Evolutionary conservation across 768 basidiomycete species (phyloP), one percentile per base, ranked within the genome.

Genomic region (Boletus sp.): DNA sequence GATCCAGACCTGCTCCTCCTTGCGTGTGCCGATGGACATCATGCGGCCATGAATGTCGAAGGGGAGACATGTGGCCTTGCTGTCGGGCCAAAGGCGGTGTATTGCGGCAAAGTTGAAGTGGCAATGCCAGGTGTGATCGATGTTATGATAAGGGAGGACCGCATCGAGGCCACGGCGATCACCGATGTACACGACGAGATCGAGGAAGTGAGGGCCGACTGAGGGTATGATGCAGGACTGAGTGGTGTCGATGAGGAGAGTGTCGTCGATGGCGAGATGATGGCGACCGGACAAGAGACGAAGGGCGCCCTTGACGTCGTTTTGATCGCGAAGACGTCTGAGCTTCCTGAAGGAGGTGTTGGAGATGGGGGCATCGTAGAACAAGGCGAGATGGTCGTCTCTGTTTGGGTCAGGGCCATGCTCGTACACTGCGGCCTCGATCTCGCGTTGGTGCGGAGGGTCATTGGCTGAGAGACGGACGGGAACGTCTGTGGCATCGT

Each of bases 101-200:
- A 23, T n/a, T 7, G 0, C 4, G 0, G 32, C 1, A 13, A 42
- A 35, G 4, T 27, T 29, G 14, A 54, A 7, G 1, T 3, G 1
- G 7, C 19, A n/a, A 0, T 1, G 4, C 45, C 35, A 40, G 0
- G 44, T 30, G 5, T 54, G 47, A 1, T 49, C 25, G 0, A n/a
- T 14, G 0, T 1, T 6, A 1, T 17, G 7, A 21, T 19, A 4
- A 0, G 52, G 48, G 3, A 40, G 41, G 0, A 33, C 10, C 0
- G 56, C 37, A 3, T 57, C 48, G 4, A 57, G 53, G 0, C 56
- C 52, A 0, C 23, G 32, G 15, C 42, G 35, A 23, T 46, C 19
- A 0, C 53, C 43, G 11, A 57, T 2, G 9, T 57, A 57, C 38
- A 57, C 21, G 13, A 50, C 19, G n/a, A 33, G 13, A 19, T 57